These are phyloP conservation scores for Aspergillus quadrilineatus DNA, from an alignment of 2,329 filamentous ascomycete species.

Conservation along the genomic window DNA sequence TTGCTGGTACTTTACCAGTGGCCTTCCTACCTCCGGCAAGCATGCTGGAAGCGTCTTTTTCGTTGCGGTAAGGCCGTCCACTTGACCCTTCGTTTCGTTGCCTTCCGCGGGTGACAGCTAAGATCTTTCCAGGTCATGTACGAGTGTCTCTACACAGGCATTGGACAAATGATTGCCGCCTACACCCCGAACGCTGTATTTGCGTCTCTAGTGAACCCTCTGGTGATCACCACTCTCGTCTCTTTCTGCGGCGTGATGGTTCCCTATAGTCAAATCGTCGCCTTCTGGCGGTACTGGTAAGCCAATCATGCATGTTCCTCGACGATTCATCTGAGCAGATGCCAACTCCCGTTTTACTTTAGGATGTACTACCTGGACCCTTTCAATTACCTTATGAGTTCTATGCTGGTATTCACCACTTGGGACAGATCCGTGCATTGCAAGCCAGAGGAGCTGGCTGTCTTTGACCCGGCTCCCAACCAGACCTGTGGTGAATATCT, in stretches of 20 bases:
- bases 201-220: constrained; percentile 70
- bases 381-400: constrained; percentile 34
- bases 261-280: constrained; percentile 30
- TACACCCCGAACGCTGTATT: constrained; percentile 67
- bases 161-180: constrained; percentile 76
- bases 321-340: too few relatives aligned
- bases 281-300: constrained; percentile 36
- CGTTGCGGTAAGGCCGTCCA: too few relatives aligned
- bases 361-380: constrained; percentile 34
- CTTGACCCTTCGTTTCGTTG: too few relatives aligned
- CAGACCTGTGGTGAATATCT: constrained; percentile 61
- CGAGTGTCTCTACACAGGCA: constrained; percentile 68
- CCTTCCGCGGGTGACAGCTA: too few relatives aligned
- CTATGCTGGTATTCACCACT: constrained; percentile 26
- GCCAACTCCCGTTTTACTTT: too few relatives aligned
- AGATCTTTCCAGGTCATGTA: too few relatives aligned
- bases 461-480: constrained; percentile 38
- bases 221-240: constrained; percentile 57
- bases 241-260: constrained; percentile 34
- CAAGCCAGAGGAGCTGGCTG: constrained; percentile 25
- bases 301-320: too few relatives aligned
- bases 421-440: constrained; percentile 27
- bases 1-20: constrained; percentile 71
- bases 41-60: constrained; percentile 56
- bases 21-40: constrained; percentile 41